Conservation (phyloP, 2,329 filamentous ascomycete species). For the Penicillium freii region DNA sequence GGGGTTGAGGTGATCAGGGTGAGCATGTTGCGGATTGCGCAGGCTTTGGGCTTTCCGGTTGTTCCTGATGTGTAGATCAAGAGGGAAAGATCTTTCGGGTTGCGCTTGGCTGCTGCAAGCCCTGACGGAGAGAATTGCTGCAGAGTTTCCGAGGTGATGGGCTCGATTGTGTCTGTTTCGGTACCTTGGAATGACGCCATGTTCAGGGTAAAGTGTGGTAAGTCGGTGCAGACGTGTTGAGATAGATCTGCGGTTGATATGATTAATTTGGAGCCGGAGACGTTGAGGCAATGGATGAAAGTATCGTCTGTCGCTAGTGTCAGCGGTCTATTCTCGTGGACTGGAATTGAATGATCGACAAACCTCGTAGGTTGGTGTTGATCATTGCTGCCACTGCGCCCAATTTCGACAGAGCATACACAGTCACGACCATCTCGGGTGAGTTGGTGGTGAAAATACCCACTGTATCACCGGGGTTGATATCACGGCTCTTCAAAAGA, state of each 20-base stretch:
- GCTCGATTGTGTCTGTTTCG: conserved; percentile 23
- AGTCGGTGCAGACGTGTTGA: conserved; percentile 32
- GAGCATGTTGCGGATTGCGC: conserved; percentile 42
- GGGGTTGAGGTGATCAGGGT: conserved; percentile 40
- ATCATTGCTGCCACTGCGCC: conserved; percentile 48
- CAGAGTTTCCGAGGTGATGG: conserved; percentile 26
- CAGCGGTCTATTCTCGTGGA: neutral
- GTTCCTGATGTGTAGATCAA: conserved; percentile 53
- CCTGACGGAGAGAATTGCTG: conserved; percentile 27
- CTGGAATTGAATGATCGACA: neutral
- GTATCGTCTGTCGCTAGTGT: conserved; percentile 39
- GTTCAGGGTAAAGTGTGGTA: conserved; percentile 41
- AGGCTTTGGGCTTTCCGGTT: conserved; percentile 50
- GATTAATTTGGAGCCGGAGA: conserved; percentile 43
- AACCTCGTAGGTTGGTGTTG: conserved; percentile 50
- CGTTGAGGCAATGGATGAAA: conserved; percentile 45
- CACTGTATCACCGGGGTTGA: conserved; percentile 44
- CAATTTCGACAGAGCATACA: conserved; percentile 48
- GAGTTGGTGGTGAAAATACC: conserved; percentile 51
- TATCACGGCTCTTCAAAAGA: conserved; percentile 38
- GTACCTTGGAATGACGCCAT: conserved; percentile 38
- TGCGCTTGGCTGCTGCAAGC: conserved; percentile 34
- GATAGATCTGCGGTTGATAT: conserved; percentile 48
- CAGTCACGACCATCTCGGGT: conserved; percentile 48
- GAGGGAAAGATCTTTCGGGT: conserved; percentile 35